These are phyloP conservation scores for bread wheat (Triticum aestivum) DNA, from an alignment of 176 grass and related monocot species.

Conservation along the genomic window IWGSC_CS_RefSeq_v2.1 NC_057800.1:519870769-519871268, in stretches of 20 bases:
- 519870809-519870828: slow-evolving; percentile 53
- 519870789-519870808: not conserved
- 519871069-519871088: slow-evolving; percentile 48
- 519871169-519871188: slow-evolving; percentile 37
- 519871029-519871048: not conserved
- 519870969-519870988: slow-evolving; percentile 43
- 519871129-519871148: slow-evolving; percentile 29
- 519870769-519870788: slow-evolving; percentile 5
- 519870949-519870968: slow-evolving; percentile 41
- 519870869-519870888: not conserved
- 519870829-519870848: slow-evolving; percentile 34
- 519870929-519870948: not conserved
- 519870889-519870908: not conserved
- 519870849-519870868: slow-evolving; percentile 6
- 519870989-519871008: slow-evolving; percentile 46
- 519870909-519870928: not conserved
- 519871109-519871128: slow-evolving; percentile 50
- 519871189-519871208: not conserved
- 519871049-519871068: slow-evolving; percentile 41
- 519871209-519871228: not conserved
- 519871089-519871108: slow-evolving; percentile 56
- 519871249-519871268: slow-evolving; percentile 49
- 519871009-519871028: slow-evolving; percentile 11
- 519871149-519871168: slow-evolving; percentile 30
- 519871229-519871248: slow-evolving; percentile 3